Evolutionary conservation across 1,139 yeast species (phyloP), one percentile per base, ranked within the genome.

Genomic region (Arxiozyma slooffiae): DNA sequence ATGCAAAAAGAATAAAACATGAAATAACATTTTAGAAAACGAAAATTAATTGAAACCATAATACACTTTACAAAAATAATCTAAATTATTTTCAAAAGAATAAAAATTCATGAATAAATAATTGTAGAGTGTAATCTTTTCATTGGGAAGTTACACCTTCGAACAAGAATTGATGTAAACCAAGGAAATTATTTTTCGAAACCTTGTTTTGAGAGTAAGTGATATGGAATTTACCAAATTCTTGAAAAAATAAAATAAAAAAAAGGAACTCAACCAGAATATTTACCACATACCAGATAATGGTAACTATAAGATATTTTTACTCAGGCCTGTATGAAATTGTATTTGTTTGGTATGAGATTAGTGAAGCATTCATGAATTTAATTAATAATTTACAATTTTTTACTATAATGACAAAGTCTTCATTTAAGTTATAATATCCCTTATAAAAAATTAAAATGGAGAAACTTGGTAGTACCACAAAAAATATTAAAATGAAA

Each of bases 271-370:
- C 70, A 5, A 50, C 61, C 18, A 71, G 74, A 21, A 76, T 79
- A 6, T 66, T 80, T 57, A 73, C 79, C 49, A 85, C 85, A 26
- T 75, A 75, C 53, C 77, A 76, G 56, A 76, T 80, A 1, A 70
- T 77, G n/a, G 69, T 76, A 38, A 76, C 77, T 20, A 67, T 72
- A 49, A 67, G 74, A 49, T 60, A 62, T 17, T 57, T 61, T n/a
- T 68, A 68, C 47, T 73, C 71, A 46, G 72, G 69, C 55, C 77
- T 83, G 2, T 68, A 80, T 52, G 88, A 89, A 1, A 74, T 78
- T 55, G 89, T 85, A 0, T 83, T 81, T 64, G 85, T 78, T 26
- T 85, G 79, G 50, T 79, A 83, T 57, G 69, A 65, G n/a, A 62
- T 71, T 39, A 63, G 67, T 18, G 81, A 76, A 30, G 75, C 52